Conservation (phyloP, 169 alveolate species). For the Plasmodium vinckei region DNA sequence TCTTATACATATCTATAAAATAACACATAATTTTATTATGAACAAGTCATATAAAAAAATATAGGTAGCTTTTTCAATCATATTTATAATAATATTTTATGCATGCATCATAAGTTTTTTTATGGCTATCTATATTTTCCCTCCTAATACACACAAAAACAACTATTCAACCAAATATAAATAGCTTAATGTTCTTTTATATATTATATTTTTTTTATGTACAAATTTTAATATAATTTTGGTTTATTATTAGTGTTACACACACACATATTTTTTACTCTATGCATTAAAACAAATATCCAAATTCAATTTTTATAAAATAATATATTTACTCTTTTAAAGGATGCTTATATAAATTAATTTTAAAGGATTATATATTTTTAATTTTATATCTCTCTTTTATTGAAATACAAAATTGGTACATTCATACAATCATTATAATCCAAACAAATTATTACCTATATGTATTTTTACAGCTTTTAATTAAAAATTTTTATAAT, state of each 20-base stretch:
- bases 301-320: neutral
- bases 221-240: neutral
- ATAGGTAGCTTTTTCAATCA: conserved; percentile 15
- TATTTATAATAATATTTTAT: conserved; percentile 11
- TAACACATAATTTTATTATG: conserved; percentile 9
- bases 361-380: neutral
- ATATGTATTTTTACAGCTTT: neutral
- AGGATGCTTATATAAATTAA: neutral
- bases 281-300: neutral
- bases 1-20: no score
- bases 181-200: neutral
- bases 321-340: neutral
- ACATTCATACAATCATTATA: neutral
- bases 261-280: neutral
- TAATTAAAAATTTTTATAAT: neutral
- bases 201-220: neutral
- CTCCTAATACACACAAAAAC: conserved; percentile 5
- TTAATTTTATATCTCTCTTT: neutral
- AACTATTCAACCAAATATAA: neutral
- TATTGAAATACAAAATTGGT: conserved; percentile 4
- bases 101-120: conserved; percentile 22
- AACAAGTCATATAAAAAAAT: conserved; percentile 29
- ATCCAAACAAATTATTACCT: conserved; percentile 4
- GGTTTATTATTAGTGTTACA: neutral
- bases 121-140: conserved; percentile 9